A percentile compares a stretch with the other conserved stretches of the same genome.
Conservation (phyloP, 345 rosid species). For the Zanthoxylum bungeanum region DNA sequence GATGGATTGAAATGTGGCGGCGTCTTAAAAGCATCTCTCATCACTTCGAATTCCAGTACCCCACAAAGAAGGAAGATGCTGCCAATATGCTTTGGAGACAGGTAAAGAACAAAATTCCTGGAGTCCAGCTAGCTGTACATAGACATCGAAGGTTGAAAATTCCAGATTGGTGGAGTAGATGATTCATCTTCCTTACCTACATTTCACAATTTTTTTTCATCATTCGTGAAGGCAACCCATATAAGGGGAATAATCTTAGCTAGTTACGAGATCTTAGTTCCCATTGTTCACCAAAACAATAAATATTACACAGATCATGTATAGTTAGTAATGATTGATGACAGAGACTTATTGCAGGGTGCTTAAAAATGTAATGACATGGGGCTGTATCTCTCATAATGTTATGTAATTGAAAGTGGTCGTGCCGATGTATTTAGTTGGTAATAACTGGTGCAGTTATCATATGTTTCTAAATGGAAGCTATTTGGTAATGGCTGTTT, state of each 20-base stretch:
- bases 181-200: slow-evolving; percentile 21
- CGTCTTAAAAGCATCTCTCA: slow-evolving; percentile 62
- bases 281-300: neutral
- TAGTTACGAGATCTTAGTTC: slow-evolving; percentile 1
- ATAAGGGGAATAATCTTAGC: slow-evolving; percentile 11
- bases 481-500: no score
- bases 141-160: slow-evolving; percentile 76
- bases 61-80: slow-evolving; percentile 77
- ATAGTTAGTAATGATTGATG: neutral
- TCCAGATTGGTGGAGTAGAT: slow-evolving; percentile 74
- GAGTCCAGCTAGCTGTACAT: slow-evolving; percentile 59
- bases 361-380: slow-evolving; percentile 9
- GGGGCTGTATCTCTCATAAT: neutral
- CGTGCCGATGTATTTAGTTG: no score
- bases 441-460: no score
- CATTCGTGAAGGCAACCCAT: neutral
- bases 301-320: no score
- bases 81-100: slow-evolving; percentile 86
- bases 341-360: neutral
- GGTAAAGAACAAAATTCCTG: slow-evolving; percentile 70
- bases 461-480: no score
- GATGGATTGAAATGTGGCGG: slow-evolving; percentile 78
- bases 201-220: slow-evolving; percentile 33
- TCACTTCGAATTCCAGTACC: slow-evolving; percentile 78
- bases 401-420: neutral